These are phyloP conservation scores for Oryza glaberrima DNA, from an alignment of 176 grass and related monocot species.

Conservation along the genomic window DNA sequence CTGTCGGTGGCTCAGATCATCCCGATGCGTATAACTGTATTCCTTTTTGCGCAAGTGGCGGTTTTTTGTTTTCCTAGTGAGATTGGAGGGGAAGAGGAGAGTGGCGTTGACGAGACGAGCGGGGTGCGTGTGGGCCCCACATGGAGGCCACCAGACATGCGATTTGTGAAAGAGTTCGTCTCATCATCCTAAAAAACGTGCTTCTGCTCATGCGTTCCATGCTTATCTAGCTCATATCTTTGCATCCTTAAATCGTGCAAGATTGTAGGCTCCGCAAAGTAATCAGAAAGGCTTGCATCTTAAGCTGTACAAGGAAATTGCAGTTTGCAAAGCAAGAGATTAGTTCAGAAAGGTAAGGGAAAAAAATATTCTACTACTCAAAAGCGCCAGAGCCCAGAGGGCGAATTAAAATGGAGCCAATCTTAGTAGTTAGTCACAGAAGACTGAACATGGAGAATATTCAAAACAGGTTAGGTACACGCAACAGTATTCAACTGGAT, in stretches of 20 bases:
- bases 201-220: not conserved
- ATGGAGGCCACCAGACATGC: not conserved
- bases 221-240: not conserved
- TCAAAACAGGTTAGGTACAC: constrained; percentile 18
- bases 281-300: not conserved
- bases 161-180: too few species aligned
- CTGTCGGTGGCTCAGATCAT: not conserved
- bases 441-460: constrained; percentile 22
- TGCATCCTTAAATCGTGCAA: not conserved
- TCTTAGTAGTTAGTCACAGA: not conserved
- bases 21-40: not conserved
- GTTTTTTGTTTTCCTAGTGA: not conserved
- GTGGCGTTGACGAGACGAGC: constrained; percentile 17
- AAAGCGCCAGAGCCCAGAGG: not conserved
- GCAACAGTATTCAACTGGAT: not conserved
- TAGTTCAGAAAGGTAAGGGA: too few species aligned
- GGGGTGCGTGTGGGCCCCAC: not conserved
- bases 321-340: not conserved
- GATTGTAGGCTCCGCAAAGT: constrained; percentile 9
- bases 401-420: not conserved
- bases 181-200: not conserved
- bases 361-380: not conserved
- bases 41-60: not conserved
- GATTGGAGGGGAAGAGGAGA: not conserved
- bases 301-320: too few species aligned